Evolutionary conservation across 305 asterid genomes (phyloP).

Genomic region (Fraxinus greggii): DNA sequence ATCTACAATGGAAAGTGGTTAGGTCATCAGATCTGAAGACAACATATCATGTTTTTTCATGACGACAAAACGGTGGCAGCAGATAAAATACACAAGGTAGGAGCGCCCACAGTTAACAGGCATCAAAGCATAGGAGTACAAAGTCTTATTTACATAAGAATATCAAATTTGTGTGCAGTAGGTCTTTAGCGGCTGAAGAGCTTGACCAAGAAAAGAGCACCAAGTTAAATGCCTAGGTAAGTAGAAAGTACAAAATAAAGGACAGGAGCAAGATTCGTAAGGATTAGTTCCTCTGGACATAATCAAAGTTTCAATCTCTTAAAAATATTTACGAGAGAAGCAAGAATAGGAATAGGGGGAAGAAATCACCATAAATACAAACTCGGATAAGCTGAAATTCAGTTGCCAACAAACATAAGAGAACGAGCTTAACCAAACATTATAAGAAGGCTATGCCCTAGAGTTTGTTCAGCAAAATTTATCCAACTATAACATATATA

Average conservation of each 20-base stretch:
- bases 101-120: neutral
- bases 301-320: neutral
- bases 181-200: neutral
- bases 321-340: neutral
- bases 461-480: neutral
- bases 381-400: neutral
- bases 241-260: neutral
- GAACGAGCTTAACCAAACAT: neutral
- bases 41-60: neutral
- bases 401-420: neutral
- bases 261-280: neutral
- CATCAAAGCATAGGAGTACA: neutral
- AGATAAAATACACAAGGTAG: neutral
- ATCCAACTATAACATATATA: neutral
- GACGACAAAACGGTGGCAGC: neutral
- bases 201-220: neutral
- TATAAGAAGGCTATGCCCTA: neutral
- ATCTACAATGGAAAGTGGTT: slow-evolving; percentile 42
- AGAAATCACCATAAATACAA: neutral
- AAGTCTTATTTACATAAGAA: neutral
- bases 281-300: neutral
- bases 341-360: neutral
- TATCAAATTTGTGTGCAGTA: neutral
- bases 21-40: slow-evolving; percentile 3
- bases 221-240: neutral